These are phyloP conservation scores for Bodo saltans DNA, from an alignment of 78 protist species.

Conservation along the genomic window DNA sequence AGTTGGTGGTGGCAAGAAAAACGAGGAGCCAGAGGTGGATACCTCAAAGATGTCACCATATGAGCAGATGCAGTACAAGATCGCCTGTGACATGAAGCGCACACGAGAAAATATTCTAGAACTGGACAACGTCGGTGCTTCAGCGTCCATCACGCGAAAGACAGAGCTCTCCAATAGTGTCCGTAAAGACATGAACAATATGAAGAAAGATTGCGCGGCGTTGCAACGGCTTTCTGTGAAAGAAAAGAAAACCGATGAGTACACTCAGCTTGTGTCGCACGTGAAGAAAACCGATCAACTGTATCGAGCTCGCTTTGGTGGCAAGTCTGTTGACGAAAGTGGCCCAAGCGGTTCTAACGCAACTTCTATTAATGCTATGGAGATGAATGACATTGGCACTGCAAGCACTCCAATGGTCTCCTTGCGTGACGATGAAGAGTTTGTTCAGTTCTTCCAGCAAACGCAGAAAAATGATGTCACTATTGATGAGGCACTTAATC, in stretches of 20 bases:
- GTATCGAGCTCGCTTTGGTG: slow-evolving; percentile 1
- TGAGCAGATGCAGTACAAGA: slow-evolving; percentile 6
- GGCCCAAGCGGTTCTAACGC: slow-evolving; percentile 14
- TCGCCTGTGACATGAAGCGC: neutral
- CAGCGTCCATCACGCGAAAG: neutral
- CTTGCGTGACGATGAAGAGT: slow-evolving; percentile 23
- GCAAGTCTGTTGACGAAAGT: neutral
- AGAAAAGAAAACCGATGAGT: neutral
- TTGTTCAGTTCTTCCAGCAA: slow-evolving; percentile 13
- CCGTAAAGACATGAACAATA: neutral
- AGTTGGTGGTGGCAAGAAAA: too few species aligned
- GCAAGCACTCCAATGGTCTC: neutral
- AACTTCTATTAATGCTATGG: neutral
- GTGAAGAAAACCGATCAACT: slow-evolving; percentile 10
- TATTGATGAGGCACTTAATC: slow-evolving; percentile 1
- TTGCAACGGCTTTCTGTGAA: neutral
- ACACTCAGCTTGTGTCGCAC: slow-evolving; percentile 11
- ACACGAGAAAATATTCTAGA: neutral
- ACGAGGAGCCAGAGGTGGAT: neutral
- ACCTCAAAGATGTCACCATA: neutral
- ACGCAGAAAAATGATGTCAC: neutral
- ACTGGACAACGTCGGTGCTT: slow-evolving; percentile 1
- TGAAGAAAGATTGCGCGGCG: slow-evolving; percentile 4
- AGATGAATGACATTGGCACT: neutral
- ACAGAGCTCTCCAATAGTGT: neutral